Evolutionary conservation across 148 eudicot genomes (phyloP).

Genomic region (Persicaria tinctoria): DNA sequence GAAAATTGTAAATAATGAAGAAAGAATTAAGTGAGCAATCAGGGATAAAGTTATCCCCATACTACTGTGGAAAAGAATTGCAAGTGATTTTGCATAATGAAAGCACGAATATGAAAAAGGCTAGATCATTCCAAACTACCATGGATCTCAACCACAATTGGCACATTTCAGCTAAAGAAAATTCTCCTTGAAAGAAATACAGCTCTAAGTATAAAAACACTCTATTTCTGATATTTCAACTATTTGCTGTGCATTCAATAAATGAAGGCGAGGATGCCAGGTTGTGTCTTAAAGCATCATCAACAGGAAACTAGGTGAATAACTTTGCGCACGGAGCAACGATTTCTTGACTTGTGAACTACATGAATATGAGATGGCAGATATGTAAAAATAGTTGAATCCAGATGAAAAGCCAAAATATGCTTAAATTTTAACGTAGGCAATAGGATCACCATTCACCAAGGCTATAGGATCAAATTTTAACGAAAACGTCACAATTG

Average conservation of each 20-base stretch:
- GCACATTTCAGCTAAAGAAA: neutral
- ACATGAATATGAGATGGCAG: neutral
- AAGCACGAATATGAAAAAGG: neutral
- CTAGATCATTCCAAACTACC: neutral
- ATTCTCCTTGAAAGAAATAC: neutral
- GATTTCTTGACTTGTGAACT: neutral
- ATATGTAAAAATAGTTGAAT: neutral
- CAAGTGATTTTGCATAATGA: neutral
- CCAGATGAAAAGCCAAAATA: neutral
- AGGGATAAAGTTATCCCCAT: neutral
- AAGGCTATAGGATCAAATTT: neutral
- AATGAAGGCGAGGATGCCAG: neutral
- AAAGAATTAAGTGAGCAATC: neutral
- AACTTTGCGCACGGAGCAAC: neutral
- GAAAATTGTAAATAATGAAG: slow-evolving; percentile 1
- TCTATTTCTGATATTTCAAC: neutral
- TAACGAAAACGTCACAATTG: too few relatives aligned
- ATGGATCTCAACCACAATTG: neutral
- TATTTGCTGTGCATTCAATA: neutral
- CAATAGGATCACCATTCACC: neutral
- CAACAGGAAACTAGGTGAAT: neutral
- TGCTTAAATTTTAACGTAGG: neutral
- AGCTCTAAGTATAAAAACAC: neutral
- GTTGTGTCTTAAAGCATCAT: neutral
- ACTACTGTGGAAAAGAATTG: neutral